Evolutionary conservation across 176 grass and related monocot genomes (phyloP).

Genomic region (Phyllostachys edulis): DNA sequence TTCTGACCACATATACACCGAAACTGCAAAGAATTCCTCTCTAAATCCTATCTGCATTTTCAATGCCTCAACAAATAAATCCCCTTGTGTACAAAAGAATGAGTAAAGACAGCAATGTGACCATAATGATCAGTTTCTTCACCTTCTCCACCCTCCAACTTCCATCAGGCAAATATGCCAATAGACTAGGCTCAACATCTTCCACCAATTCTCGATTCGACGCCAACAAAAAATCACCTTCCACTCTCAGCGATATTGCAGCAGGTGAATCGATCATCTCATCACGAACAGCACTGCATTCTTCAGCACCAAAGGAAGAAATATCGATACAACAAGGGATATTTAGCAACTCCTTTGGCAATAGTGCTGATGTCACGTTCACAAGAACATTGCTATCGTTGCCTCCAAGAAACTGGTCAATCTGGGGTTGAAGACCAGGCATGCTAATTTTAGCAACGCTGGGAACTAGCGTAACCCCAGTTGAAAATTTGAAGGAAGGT

Average conservation of each 20-base stretch:
- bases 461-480: slow-evolving; percentile 4
- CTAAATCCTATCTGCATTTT: neutral
- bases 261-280: neutral
- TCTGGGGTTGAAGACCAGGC: slow-evolving; percentile 8
- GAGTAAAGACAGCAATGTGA: slow-evolving; percentile 32
- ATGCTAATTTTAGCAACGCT: too few relatives aligned
- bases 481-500: slow-evolving; percentile 31
- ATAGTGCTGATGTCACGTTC: slow-evolving; percentile 5
- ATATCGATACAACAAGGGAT: neutral
- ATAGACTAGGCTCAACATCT: neutral
- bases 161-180: neutral
- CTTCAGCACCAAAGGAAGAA: slow-evolving; percentile 21
- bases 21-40: neutral
- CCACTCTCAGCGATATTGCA: too few relatives aligned
- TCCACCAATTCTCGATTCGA: neutral
- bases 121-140: slow-evolving; percentile 36
- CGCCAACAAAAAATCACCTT: neutral
- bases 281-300: neutral
- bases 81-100: slow-evolving; percentile 39
- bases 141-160: slow-evolving; percentile 34
- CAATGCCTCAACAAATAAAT: neutral
- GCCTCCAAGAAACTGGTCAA: slow-evolving; percentile 6
- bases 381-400: neutral
- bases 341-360: slow-evolving; percentile 6
- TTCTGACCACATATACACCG: neutral